phyloP scores from a whole-genome alignment of 2,329 filamentous ascomycete species.

The Pleurostoma richardsiae region DNA sequence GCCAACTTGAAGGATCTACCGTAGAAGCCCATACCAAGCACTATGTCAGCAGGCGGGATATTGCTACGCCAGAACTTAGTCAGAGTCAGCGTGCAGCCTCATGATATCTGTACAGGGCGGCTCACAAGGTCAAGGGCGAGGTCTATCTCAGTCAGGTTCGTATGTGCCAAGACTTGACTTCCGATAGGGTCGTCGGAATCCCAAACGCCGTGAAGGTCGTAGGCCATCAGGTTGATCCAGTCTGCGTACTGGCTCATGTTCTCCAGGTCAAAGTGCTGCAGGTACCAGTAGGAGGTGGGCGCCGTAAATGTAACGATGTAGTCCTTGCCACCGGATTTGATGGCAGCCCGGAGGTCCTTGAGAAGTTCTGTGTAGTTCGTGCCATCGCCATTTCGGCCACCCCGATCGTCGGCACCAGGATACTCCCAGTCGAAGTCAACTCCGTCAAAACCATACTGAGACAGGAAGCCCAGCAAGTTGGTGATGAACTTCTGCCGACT shows the following conservation, averaged over 20 bases:
- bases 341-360: conserved; percentile 8
- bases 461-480: conserved; percentile 14
- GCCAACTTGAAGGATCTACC: conserved; percentile 12
- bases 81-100: too few species aligned
- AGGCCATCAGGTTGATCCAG: conserved; percentile 29
- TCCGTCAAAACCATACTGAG: conserved; percentile 19
- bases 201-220: conserved; percentile 32
- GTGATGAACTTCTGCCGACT: conserved; percentile 14
- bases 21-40: conserved; percentile 33
- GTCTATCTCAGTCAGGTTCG: conserved; percentile 35
- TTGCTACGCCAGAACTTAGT: conserved; percentile 29
- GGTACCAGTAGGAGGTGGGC: conserved; percentile 11
- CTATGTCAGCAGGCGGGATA: conserved; percentile 28
- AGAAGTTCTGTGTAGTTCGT: conserved; percentile 16
- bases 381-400: conserved; percentile 15
- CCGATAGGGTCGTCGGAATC: conserved; percentile 19
- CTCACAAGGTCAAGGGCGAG: conserved; percentile 23
- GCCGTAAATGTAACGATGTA: conserved; percentile 8
- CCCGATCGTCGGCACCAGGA: conserved; percentile 20
- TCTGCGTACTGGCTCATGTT: conserved; percentile 13
- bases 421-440: conserved; percentile 24
- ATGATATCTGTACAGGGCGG: too few species aligned
- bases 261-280: conserved; percentile 8
- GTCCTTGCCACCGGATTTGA: background rate
- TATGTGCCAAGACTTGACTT: conserved; percentile 23